These are phyloP conservation scores for Vanrija sp. DNA, from an alignment of 1,284 basidiomycete species.

Conservation along the genomic window DNA sequence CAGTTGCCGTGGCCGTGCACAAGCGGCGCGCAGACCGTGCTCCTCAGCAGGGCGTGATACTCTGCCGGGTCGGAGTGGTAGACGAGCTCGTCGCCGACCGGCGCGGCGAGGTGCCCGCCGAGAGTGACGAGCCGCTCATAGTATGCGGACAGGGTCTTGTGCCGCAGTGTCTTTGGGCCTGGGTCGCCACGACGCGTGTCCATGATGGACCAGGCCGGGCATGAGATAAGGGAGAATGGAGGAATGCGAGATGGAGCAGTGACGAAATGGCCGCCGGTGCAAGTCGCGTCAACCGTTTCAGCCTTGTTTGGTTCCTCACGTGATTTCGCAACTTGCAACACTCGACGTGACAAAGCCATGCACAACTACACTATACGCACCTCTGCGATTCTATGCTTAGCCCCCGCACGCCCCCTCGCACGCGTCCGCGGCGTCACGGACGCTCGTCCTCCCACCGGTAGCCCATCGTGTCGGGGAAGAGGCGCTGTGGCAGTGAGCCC, in stretches of 20 bases:
- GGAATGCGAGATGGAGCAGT: background rate
- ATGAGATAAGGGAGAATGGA: background rate
- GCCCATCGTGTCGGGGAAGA: constrained; percentile 6
- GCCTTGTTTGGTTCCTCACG: background rate
- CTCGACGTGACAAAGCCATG: too few species aligned
- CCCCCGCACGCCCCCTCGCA: too few species aligned
- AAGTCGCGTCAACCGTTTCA: background rate
- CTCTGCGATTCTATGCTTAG: too few species aligned
- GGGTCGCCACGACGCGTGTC: background rate
- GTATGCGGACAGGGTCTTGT: constrained; percentile 44
- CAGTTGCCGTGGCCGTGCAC: background rate
- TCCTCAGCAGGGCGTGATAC: constrained; percentile 21
- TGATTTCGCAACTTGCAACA: too few species aligned
- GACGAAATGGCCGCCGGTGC: too few species aligned
- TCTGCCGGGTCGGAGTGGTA: constrained; percentile 21
- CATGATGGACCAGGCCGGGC: background rate
- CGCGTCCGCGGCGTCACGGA: background rate
- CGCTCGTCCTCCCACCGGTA: constrained; percentile 16
- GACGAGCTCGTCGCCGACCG: constrained; percentile 2
- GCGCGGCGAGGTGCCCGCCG: constrained; percentile 8
- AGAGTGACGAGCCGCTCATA: constrained; percentile 29
- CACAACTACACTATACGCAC: too few species aligned
- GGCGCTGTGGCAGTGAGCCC: background rate
- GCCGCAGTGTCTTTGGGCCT: constrained; percentile 11
- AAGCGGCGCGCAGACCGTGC: constrained; percentile 21